Evolutionary conservation across 192 early-diverging fungal genomes (phyloP).

Genomic region (Coemansia sp.): DNA sequence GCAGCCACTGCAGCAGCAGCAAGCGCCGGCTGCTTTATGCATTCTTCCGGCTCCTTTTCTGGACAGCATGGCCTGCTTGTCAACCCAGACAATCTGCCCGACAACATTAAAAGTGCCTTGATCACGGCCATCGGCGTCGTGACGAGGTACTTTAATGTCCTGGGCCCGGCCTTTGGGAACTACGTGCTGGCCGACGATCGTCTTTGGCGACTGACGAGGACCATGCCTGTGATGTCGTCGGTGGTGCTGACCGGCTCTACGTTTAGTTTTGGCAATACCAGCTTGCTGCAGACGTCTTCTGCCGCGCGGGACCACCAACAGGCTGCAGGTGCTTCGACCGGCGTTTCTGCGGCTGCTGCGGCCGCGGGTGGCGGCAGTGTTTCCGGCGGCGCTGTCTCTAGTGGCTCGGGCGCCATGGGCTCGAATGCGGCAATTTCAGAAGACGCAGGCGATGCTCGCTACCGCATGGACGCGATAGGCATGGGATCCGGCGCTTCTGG

Average conservation of each 20-base stretch:
- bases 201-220: slow-evolving; percentile 42
- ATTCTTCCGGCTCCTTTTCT: not conserved
- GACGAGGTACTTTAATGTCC: slow-evolving; percentile 44
- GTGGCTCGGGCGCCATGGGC: not conserved
- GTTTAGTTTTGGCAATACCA: slow-evolving; percentile 41
- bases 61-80: slow-evolving; percentile 1
- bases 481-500: not conserved
- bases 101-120: slow-evolving; percentile 35
- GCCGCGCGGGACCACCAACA: slow-evolving; percentile 16
- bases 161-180: slow-evolving; percentile 40
- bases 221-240: slow-evolving; percentile 39
- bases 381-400: not conserved
- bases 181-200: slow-evolving; percentile 45
- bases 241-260: slow-evolving; percentile 38
- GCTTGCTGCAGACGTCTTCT: slow-evolving; percentile 6
- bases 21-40: not conserved
- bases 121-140: slow-evolving; percentile 32
- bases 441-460: not conserved
- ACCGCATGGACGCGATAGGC: no score
- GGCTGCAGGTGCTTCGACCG: not conserved
- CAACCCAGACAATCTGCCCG: slow-evolving; percentile 25
- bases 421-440: not conserved
- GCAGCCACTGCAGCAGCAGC: not conserved
- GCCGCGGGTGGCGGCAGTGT: not conserved
- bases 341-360: slow-evolving; percentile 6